These are phyloP conservation scores for Acidomyces sp. DNA, from an alignment of 495 filamentous ascomycete genomes.

Conservation along the genomic window DNA sequence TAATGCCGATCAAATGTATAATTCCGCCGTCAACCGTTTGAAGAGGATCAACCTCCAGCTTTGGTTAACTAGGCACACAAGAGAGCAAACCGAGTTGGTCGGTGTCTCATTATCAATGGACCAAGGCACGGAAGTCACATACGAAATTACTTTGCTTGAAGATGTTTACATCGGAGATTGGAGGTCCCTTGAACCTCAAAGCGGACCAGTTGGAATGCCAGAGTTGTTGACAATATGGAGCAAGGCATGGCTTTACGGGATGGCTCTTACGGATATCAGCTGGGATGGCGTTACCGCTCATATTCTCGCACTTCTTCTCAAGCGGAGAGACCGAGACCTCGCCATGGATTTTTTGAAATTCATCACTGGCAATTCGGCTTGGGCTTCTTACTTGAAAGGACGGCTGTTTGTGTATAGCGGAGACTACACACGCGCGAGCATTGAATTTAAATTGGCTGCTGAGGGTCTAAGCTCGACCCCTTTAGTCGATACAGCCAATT, in stretches of 20 bases:
- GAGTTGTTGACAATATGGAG: constrained; percentile 29
- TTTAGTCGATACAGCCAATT: constrained; percentile 37
- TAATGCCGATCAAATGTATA: constrained; percentile 52
- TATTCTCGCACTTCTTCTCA: constrained; percentile 42
- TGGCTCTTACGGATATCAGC: constrained; percentile 8
- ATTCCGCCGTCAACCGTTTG: constrained; percentile 50
- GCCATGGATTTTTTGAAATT: constrained; percentile 42
- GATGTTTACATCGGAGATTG: constrained; percentile 25
- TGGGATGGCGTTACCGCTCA: constrained; percentile 37
- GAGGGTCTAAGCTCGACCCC: constrained; percentile 44
- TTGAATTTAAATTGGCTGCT: constrained; percentile 69
- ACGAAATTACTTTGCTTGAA: constrained; percentile 19
- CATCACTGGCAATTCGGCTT: constrained; percentile 46
- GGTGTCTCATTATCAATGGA: neutral
- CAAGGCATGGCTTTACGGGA: constrained; percentile 21
- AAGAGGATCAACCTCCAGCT: constrained; percentile 61
- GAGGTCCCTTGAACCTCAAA: constrained; percentile 1
- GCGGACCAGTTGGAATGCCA: neutral
- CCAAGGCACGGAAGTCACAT: constrained; percentile 1
- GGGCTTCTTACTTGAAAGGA: constrained; percentile 77
- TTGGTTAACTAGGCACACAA: constrained; percentile 52
- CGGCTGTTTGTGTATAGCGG: constrained; percentile 61
- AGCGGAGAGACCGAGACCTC: constrained; percentile 22
- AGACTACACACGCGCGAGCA: constrained; percentile 57
- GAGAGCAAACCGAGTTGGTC: neutral